phyloP scores from a whole-genome alignment of 2,329 filamentous ascomycete species.

The Akanthomyces uredinophilus region DNA sequence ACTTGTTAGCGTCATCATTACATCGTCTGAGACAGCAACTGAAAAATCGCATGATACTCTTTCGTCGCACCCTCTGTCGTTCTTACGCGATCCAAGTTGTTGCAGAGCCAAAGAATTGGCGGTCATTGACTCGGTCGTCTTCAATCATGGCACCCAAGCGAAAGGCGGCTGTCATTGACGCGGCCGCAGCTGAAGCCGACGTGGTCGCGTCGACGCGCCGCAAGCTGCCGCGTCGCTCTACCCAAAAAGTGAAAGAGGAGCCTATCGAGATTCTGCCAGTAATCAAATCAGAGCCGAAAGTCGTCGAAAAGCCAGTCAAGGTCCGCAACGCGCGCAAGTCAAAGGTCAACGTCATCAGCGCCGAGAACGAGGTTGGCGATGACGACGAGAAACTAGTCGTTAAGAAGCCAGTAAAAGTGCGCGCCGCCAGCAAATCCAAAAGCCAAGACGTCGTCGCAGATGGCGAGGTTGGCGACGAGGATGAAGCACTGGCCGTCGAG shows the following conservation, averaged over 20 bases:
- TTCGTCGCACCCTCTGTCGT: background rate
- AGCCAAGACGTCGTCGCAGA: background rate
- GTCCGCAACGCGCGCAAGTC: background rate
- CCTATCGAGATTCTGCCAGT: background rate
- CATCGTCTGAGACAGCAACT: background rate
- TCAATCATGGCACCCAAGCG: slow-evolving; percentile 3
- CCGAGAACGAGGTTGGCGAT: too few species aligned
- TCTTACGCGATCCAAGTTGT: background rate
- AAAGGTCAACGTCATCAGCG: background rate
- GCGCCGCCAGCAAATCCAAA: background rate
- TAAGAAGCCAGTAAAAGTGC: background rate
- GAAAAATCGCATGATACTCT: background rate
- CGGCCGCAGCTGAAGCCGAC: background rate
- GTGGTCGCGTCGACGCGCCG: background rate
- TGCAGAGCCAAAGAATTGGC: background rate
- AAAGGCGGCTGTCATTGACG: background rate
- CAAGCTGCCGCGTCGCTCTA: slow-evolving; percentile 1
- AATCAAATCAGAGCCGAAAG: background rate
- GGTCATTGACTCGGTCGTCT: background rate
- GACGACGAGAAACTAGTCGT: too few species aligned
- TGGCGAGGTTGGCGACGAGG: background rate
- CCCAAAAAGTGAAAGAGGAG: background rate
- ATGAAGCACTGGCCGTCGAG: slow-evolving; percentile 18
- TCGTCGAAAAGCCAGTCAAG: background rate
- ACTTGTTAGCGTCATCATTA: background rate